Evolutionary conservation across 768 basidiomycete genomes (phyloP).

Genomic region (Phallus indusiatus): DNA sequence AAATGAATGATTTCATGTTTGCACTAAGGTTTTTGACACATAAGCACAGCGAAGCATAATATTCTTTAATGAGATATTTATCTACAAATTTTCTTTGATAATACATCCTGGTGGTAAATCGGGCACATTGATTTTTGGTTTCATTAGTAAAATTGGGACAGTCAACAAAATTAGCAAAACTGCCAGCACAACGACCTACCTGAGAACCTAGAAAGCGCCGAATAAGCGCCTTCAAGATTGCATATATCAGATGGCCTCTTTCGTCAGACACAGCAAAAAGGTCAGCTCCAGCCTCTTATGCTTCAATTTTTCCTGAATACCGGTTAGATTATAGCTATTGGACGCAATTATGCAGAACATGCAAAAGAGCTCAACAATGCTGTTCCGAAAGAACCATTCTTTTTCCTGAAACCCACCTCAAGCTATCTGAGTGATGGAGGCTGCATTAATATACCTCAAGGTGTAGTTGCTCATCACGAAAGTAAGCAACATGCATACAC

Average conservation of each 20-base stretch:
- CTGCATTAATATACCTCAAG: conserved; percentile 75
- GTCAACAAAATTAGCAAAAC: too few relatives aligned
- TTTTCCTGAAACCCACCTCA: conserved; percentile 95
- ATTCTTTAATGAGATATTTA: too few relatives aligned
- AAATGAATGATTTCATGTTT: too few relatives aligned
- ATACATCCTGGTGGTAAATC: too few relatives aligned
- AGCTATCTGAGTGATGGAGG: conserved; percentile 76
- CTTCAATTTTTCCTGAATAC: not conserved
- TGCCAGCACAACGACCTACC: too few relatives aligned
- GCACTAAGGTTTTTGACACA: too few relatives aligned
- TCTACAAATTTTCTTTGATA: too few relatives aligned
- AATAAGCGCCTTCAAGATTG: too few relatives aligned
- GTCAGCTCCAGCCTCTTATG: conserved; percentile 14
- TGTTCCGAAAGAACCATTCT: conserved; percentile 90
- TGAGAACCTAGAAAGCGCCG: not conserved
- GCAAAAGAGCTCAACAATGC: conserved; percentile 87
- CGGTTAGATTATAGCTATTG: conserved; percentile 83
- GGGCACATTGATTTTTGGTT: too few relatives aligned
- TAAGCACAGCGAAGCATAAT: too few relatives aligned
- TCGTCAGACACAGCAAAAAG: conserved; percentile 40
- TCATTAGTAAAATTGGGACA: too few relatives aligned
- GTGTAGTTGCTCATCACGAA: conserved; percentile 85
- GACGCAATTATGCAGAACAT: conserved; percentile 88
- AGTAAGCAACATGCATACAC: conserved; percentile 40
- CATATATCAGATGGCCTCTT: conserved; percentile 20